Evolutionary conservation across 1,139 yeast species (phyloP), one percentile per base, ranked within the genome.

Genomic region (Suhomyces ambrosiae): DNA sequence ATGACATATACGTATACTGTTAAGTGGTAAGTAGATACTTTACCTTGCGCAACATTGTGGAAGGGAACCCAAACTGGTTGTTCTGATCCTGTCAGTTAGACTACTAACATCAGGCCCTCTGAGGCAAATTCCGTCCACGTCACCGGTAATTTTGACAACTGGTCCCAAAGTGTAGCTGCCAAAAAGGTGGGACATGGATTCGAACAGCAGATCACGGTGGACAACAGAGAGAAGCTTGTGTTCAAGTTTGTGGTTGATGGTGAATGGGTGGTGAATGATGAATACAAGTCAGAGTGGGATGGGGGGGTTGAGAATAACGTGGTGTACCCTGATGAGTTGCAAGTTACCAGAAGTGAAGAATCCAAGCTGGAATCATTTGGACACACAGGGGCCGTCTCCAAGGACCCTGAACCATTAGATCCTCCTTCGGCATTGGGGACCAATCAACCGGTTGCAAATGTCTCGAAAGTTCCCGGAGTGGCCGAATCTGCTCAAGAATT

Each of bases 61-160:
- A n/a, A n/a, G n/a, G n/a, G n/a, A n/a, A n/a, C n/a, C n/a, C n/a
- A n/a, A n/a, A n/a, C n/a, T n/a, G n/a, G n/a, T n/a, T n/a, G n/a
- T n/a, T n/a, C n/a, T n/a, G n/a, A n/a, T n/a, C n/a, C n/a, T n/a
- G n/a, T n/a, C n/a, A n/a, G n/a, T n/a, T n/a, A n/a, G 22, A 19
- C 22, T 19, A 35, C 45, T 37, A 35, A 33, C 42, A 6, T 14
- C 23, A 41, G 45, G 45, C 45, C 45, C 9, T 17, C 17, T 5
- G n/a, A 13, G 29, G 42, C 38, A 18, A n/a, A 30, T 16, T 12
- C 31, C 8, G 42, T 71, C 22, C 61, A 61, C 30, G 63, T 71
- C 23, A 71, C 76, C 3, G 77, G 77, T 4, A 62, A 54, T 40
- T 71, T 71, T 46, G 74, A 71, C 42, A 47, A 63, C 37, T 71